Base-by-base conservation (phyloP, 805 yeast genomes). In the Saturnispora dispora region DNA sequence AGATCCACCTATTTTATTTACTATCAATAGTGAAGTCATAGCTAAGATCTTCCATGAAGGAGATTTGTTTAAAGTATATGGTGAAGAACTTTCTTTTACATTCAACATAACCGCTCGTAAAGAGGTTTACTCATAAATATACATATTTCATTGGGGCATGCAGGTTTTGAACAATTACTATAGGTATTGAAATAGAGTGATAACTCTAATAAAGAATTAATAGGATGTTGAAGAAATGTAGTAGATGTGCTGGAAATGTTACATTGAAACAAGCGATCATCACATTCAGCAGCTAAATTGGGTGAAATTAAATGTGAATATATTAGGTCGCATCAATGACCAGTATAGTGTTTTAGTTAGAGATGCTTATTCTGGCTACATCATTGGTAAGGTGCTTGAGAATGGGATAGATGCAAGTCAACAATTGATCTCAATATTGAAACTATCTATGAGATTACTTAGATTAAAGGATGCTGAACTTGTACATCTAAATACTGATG, bases 151-250 rank as follows among this genome's bases (percentile, higher is more conserved):
- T 36, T 36, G 20, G 39, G 39, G 1, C 20, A 36, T 17, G 39
- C 22, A n/a, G 39, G 20, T 36, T n/a, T n/a, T 4, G 2, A 11
- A 36, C 22, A 37, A 18, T 20, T 37, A 2, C 23, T 10, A 7
- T 3, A 8, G 8, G 15, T 17, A 13, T 37, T 37, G 10, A 37
- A 37, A 17, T 18, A 25, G 13, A 10, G 6, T 37, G 11, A 39
- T 35, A 23, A 15, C 37, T 23, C 22, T 32, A 48, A 28, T 28
- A 50, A 57, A n/a, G 46, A 11, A 23, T 40, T 22, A 40, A 40
- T 23, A 22, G 7, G 9, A 7, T 40, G n/a, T 23, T 40, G 9
- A 40, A 40, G 18, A 30, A 23, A 5, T 11, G 18, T 27, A 40
- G 44, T 11, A 40, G 11, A 22, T 40, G 44, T 40, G 44, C 44